Base-by-base conservation (phyloP, 257 asterid species). In the Primulina tabacum region DNA sequence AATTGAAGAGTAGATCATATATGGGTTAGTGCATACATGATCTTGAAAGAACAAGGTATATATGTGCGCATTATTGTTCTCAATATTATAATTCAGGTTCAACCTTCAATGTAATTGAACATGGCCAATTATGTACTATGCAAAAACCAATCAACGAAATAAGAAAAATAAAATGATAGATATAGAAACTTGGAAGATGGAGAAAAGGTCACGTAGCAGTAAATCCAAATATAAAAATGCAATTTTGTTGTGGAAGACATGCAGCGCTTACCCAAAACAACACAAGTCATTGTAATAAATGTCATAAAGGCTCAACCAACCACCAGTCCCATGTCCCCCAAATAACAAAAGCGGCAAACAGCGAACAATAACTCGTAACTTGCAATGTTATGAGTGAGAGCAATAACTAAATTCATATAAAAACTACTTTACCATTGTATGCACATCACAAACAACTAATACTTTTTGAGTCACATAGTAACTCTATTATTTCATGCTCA, bases 301-400 rank as follows among this genome's bases (percentile, higher is more conserved):
- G 78, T 94, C 99, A 75, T 94, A 94, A 37, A 97, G 95, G 84
- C 97, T 94, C 87, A 94, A 77, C 97, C 97, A 94, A 79, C 97
- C 99, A 72, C 99, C 99, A 70, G 97, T 91, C 75, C 92, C 97
- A 78, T 94, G 99, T 79, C 99, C 99, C 76, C 99, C 97, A 85
- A 94, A 94, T 82, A 94, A 78, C 82, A 94, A 62, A 74, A 91
- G 95, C 99, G 91, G 96, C 79, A 84, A 75, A 72, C 60, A 75
- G 40, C 52, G 63, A 62, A 69, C 33, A 62, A 30, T 63, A 10
- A 3, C n/a, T 24, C 9, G 68, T 65, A 69, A 60, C 38, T 34
- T 30, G 69, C 64, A 32, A 71, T 21, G 68, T 58, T 16, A 68
- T 28, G 65, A 29, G 62, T 37, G 53, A 76, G 74, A 28, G 40